Evolutionary conservation across 2,329 filamentous ascomycete species (phyloP).

Genomic region (Neoarthrinium moseri): DNA sequence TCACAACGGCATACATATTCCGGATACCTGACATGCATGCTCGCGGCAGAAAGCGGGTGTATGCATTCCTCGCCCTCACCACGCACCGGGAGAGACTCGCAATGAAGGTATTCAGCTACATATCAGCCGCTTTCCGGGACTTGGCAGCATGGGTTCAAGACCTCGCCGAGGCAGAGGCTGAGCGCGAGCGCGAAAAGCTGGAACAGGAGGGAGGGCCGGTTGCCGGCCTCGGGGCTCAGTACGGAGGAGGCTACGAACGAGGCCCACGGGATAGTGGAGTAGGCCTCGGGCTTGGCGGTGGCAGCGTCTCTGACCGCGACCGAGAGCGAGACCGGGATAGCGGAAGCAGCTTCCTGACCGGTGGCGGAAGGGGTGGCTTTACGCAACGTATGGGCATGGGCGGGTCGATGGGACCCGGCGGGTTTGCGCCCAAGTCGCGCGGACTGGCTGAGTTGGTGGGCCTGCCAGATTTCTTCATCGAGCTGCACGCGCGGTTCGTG

Average conservation of each 20-base stretch:
- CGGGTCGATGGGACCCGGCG: slow-evolving; percentile 50
- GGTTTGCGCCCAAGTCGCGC: slow-evolving; percentile 55
- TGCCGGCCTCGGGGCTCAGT: slow-evolving; percentile 40
- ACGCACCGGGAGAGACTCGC: slow-evolving; percentile 64
- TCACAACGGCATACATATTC: slow-evolving; percentile 70
- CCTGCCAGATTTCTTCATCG: slow-evolving; percentile 66
- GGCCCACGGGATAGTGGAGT: slow-evolving; percentile 28
- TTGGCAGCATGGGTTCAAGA: slow-evolving; percentile 65
- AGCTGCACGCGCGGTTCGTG: slow-evolving; percentile 64
- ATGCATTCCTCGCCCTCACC: slow-evolving; percentile 64
- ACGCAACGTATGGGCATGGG: slow-evolving; percentile 42
- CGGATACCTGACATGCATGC: slow-evolving; percentile 67
- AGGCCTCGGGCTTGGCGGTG: slow-evolving; percentile 23
- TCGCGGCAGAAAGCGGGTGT: slow-evolving; percentile 66
- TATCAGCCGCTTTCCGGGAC: slow-evolving; percentile 62
- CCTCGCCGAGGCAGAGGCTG: slow-evolving; percentile 62
- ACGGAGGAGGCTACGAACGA: slow-evolving; percentile 37
- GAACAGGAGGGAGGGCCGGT: slow-evolving; percentile 33
- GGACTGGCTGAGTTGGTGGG: slow-evolving; percentile 66
- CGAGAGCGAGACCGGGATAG: slow-evolving; percentile 26
- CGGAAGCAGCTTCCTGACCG: slow-evolving; percentile 56
- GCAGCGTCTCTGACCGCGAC: slow-evolving; percentile 23
- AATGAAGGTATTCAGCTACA: slow-evolving; percentile 64
- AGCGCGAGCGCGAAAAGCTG: slow-evolving; percentile 41
- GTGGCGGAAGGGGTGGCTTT: slow-evolving; percentile 46